Percentiles rank a stretch among this genome's conserved stretches.
phyloP scores from a whole-genome alignment of 2,329 filamentous ascomycete genomes.

The Hymenoscyphus scutula region DNA sequence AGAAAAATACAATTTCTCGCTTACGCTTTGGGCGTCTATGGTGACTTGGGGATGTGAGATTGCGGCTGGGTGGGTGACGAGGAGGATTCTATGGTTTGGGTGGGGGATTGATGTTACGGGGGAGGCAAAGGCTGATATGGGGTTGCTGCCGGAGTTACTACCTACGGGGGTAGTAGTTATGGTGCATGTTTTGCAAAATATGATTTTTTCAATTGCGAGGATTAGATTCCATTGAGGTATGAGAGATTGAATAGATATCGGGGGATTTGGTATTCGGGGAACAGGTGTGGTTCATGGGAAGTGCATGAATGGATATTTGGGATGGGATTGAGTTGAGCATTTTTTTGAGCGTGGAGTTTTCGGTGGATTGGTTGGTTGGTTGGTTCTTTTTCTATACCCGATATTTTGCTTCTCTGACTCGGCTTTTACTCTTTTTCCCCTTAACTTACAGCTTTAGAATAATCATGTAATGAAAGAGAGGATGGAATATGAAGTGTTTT shows the following conservation, averaged over 20 bases:
- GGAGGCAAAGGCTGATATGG: slow-evolving; percentile 63
- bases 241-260: neutral
- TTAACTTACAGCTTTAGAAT: too few relatives aligned
- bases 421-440: neutral
- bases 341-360: neutral
- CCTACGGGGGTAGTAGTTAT: slow-evolving; percentile 64
- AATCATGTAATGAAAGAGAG: too few relatives aligned
- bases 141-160: slow-evolving; percentile 64
- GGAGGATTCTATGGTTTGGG: slow-evolving; percentile 55
- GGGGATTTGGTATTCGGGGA: neutral
- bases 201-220: slow-evolving; percentile 68
- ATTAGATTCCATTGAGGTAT: slow-evolving; percentile 49
- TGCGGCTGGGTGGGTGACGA: slow-evolving; percentile 57
- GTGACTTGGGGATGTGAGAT: slow-evolving; percentile 69
- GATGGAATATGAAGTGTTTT: too few relatives aligned
- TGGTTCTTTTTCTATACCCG: neutral
- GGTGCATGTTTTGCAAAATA: slow-evolving; percentile 68
- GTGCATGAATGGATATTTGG: neutral
- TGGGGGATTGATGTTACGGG: slow-evolving; percentile 62
- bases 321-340: neutral
- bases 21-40: slow-evolving; percentile 61
- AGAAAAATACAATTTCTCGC: slow-evolving; percentile 55
- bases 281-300: neutral
- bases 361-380: too few relatives aligned
- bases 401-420: neutral